Evolutionary conservation across 2,329 filamentous ascomycete genomes (phyloP), one percentile per base, ranked within the genome.

Genomic region (Fusarium pininemorale): DNA sequence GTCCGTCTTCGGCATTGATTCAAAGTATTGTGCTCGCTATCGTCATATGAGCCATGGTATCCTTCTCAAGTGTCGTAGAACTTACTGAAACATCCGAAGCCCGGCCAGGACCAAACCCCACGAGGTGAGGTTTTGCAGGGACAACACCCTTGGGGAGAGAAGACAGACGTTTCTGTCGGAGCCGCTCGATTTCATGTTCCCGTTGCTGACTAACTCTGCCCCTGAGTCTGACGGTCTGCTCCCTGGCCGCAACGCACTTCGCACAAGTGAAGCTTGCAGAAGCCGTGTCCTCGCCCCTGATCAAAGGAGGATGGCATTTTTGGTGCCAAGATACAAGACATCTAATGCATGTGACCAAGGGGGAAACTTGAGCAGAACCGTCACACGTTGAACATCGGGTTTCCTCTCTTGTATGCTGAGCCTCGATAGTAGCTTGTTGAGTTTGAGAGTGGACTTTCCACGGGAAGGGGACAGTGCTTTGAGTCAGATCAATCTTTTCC

Each of bases 11-110:
- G 79, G 79, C 66, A 84, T 81, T 13, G 72, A 67, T 26, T 77
- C 79, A 65, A 86, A 86, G 66, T 86, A 85, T 38, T 82, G 79
- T 24, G 78, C 77, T 28, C 83, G 81, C 84, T 85, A 47, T 24
- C 15, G 13, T n/a, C 53, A 10, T 38, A 3, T 47, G 41, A 58
- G 54, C 44, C 24, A 51, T 58, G 24, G 67, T 56, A 24, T 45
- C 44, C 18, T n/a, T 30, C n/a, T 28, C 15, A 16, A 26, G 13
- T 8, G 26, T 24, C 32, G 24, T n/a, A 26, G n/a, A 24, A 79
- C 82, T 76, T 74, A 85, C 84, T 47, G 79, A 74, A n/a, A 72
- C 63, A 32, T 79, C 78, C 3, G 81, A 79, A 18, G 84, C 80
- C 13, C 78, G 75, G 2, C 83, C 82, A 5, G 80, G 77, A 20